phyloP scores from a whole-genome alignment of 192 early-diverging fungal species.

The Linnemannia hyalina region DNA sequence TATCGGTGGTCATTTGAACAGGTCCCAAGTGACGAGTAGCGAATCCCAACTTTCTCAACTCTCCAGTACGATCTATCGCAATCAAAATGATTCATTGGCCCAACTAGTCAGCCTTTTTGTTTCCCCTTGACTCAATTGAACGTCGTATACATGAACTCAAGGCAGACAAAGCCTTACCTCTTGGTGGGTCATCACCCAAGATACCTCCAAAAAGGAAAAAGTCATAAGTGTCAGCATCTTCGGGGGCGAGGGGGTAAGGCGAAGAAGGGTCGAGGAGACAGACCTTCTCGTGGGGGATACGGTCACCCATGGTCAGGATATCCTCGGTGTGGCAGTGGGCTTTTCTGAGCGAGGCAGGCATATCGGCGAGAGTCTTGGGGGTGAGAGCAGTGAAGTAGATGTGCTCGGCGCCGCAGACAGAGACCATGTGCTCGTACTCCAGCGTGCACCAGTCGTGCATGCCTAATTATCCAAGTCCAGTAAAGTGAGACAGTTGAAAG shows the following conservation, averaged over 20 bases:
- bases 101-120: too few species aligned
- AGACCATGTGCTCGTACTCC: constrained; percentile 83
- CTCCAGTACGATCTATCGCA: constrained; percentile 63
- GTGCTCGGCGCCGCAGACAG: constrained; percentile 68
- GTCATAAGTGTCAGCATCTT: constrained; percentile 75
- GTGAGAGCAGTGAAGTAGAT: constrained; percentile 74
- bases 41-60: constrained; percentile 78
- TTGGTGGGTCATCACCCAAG: constrained; percentile 75
- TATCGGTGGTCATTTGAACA: constrained; percentile 91
- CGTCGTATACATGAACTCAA: background rate
- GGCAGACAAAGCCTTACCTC: constrained; percentile 54
- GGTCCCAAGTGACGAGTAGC: constrained; percentile 77
- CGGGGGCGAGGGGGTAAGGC: constrained; percentile 66
- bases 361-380: constrained; percentile 57
- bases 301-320: constrained; percentile 60
- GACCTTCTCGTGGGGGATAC: constrained; percentile 66
- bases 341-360: constrained; percentile 56
- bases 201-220: constrained; percentile 90
- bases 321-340: constrained; percentile 67
- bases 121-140: background rate
- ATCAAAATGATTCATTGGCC: background rate
- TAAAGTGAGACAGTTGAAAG: background rate
- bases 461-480: constrained; percentile 12
- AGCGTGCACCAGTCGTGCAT: constrained; percentile 80
- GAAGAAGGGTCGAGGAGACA: constrained; percentile 82